Evolutionary conservation across 352 stramenopile species (phyloP).

Genomic region (Phytopythium vexans): DNA sequence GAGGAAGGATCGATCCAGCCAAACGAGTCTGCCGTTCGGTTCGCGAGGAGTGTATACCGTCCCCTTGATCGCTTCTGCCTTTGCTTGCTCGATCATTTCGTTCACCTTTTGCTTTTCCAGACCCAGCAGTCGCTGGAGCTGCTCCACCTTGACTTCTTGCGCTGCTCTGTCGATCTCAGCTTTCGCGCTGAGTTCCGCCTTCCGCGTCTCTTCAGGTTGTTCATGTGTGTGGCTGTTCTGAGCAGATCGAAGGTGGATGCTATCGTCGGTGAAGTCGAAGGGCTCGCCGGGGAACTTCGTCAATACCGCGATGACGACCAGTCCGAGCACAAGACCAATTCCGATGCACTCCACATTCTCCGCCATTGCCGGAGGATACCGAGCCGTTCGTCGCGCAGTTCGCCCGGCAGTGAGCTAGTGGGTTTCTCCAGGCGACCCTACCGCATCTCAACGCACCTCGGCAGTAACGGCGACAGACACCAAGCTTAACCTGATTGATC

Average conservation of each 20-base stretch:
- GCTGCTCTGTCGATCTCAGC: constrained; percentile 26
- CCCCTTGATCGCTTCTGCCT: constrained; percentile 26
- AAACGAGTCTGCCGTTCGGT: constrained; percentile 11
- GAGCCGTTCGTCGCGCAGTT: neutral
- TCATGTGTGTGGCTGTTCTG: neutral
- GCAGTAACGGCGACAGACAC: too few species aligned
- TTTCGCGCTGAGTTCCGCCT: constrained; percentile 9
- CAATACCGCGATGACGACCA: constrained; percentile 39
- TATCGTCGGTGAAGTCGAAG: constrained; percentile 40
- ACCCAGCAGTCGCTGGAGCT: constrained; percentile 54
- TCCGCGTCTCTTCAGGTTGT: neutral
- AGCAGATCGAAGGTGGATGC: neutral
- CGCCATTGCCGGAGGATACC: constrained; percentile 14
- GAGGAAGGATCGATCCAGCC: constrained; percentile 47
- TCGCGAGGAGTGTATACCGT: neutral
- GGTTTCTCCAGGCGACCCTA: too few species aligned
- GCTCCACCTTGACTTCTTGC: constrained; percentile 39
- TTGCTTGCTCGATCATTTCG: constrained; percentile 32
- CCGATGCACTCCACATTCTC: constrained; percentile 41
- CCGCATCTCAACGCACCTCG: too few species aligned
- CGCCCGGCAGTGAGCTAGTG: too few species aligned
- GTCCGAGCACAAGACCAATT: constrained; percentile 35
- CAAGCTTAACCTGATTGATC: too few species aligned
- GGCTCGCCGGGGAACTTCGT: constrained; percentile 50
- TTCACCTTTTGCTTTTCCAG: constrained; percentile 43